Conservation (phyloP, 1,284 basidiomycete genomes). For the Ustilago bromivora region DNA sequence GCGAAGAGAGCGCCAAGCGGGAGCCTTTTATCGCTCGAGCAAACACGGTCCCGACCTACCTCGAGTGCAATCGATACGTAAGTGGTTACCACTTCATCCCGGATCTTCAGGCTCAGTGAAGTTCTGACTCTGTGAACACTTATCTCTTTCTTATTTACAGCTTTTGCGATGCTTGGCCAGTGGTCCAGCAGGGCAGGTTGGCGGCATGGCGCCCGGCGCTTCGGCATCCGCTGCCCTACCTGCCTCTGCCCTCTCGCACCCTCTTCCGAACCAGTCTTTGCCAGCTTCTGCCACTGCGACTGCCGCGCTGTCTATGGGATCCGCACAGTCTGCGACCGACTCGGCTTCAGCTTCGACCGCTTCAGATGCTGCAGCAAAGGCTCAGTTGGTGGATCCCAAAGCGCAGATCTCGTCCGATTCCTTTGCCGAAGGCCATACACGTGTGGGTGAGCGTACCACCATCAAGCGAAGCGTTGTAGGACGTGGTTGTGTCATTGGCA, state of each 20-base stretch:
- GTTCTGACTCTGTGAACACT: background rate
- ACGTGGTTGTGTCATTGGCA: constrained; percentile 87
- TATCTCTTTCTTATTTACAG: constrained; percentile 4
- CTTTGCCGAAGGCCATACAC: constrained; percentile 82
- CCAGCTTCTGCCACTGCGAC: constrained; percentile 18
- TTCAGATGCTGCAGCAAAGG: constrained; percentile 12
- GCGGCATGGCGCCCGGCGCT: constrained; percentile 11
- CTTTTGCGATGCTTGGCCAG: constrained; percentile 35
- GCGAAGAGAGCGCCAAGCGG: constrained; percentile 31
- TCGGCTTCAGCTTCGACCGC: constrained; percentile 10
- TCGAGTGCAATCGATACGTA: constrained; percentile 85
- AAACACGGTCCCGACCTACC: constrained; percentile 84
- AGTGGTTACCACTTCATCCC: constrained; percentile 10
- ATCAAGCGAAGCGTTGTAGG: constrained; percentile 92
- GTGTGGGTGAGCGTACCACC: constrained; percentile 83
- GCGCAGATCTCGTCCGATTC: constrained; percentile 88
- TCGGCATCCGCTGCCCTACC: constrained; percentile 6
- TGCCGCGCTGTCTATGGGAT: constrained; percentile 7
- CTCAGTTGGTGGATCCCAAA: constrained; percentile 75
- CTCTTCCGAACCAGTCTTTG: constrained; percentile 38
- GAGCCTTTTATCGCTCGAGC: constrained; percentile 79
- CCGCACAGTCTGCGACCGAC: constrained; percentile 10
- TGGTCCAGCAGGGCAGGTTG: constrained; percentile 23
- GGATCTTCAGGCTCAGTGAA: background rate
- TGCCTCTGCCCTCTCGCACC: constrained; percentile 41